Conservation (phyloP, 1,139 yeast genomes). For the Nakaseomyces kungkrabaensis region DNA sequence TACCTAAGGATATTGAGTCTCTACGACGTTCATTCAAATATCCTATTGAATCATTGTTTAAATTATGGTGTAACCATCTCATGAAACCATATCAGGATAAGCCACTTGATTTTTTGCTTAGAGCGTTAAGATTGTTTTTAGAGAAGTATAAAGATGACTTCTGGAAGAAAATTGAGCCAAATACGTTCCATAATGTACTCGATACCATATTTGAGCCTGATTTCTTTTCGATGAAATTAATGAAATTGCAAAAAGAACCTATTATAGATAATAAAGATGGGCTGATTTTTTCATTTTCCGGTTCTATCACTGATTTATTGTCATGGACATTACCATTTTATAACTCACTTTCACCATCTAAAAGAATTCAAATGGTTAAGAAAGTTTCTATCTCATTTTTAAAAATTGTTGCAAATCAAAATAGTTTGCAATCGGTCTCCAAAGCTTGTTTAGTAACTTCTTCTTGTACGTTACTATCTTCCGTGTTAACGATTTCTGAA, state of each 20-base stretch:
- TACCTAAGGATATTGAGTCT: constrained; percentile 38
- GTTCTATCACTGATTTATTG: constrained; percentile 28
- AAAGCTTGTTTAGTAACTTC: constrained; percentile 29
- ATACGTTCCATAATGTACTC: constrained; percentile 41
- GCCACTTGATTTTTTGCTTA: constrained; percentile 47
- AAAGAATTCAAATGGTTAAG: constrained; percentile 29
- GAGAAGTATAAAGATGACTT: constrained; percentile 34
- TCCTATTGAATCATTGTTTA: constrained; percentile 37
- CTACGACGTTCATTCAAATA: constrained; percentile 34
- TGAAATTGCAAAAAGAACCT: constrained; percentile 21
- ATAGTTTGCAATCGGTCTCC: constrained; percentile 20
- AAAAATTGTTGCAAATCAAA: constrained; percentile 22
- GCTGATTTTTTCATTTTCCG: constrained; percentile 17
- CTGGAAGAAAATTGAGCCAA: constrained; percentile 46
- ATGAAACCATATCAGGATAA: constrained; percentile 40
- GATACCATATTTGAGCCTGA: constrained; percentile 38
- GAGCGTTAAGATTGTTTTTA: constrained; percentile 38
- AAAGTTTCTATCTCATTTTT: constrained; percentile 28
- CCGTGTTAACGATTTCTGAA: constrained; percentile 23
- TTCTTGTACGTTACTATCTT: constrained; percentile 26
- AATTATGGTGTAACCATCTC: constrained; percentile 33
- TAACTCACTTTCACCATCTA: constrained; percentile 24
- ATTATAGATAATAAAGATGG: constrained; percentile 28
- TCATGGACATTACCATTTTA: constrained; percentile 30
- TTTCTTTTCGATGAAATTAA: constrained; percentile 18